Base-by-base conservation (phyloP, 176 grass and related monocot species). In the Otatea glauca region DNA sequence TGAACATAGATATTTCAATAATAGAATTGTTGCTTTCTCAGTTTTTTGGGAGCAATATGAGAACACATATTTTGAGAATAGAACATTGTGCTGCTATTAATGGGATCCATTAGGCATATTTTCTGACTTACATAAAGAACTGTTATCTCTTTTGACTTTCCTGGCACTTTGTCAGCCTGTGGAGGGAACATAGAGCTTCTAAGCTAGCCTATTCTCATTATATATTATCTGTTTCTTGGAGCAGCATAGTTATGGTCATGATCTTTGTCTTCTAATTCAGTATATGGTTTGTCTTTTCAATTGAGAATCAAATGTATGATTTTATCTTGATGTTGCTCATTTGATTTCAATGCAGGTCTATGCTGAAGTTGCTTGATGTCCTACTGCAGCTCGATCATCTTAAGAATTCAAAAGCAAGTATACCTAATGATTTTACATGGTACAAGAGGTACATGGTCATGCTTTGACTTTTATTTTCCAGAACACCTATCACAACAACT, bases 391-490 rank as follows among this genome's bases (percentile, higher is more conserved):
- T 98, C 4, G 96, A 98, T 93, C 96, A 98, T 93, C 93, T 98
- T 58, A 98, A 98, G 80, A 98, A 98, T 87, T 93, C 96, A 86
- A 98, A 98, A 92, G 93, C 96, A 83, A 98, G 96, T 88, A 95
- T 98, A 80, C 96, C 96, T 70, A 98, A 98, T 92, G 96, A 98
- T 85, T 98, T 98, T 93, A 92, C 96, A 83, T 98, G 96, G 93
- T 98, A 98, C 74, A 98, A 98, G 77, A 98, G 96, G 96, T 98
- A 95, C 41, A 80, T 75, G 60, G 5, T 49, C 55, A 85, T 42
- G 41, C 59, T 39, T 75, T 89, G 12, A 62, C 74, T 44, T 83
- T 72, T 20, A 67, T 7, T 79, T 84, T 70, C 32, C 4, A 84
- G 66, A 83, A 20, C 23, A 78, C 35, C 35, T 37, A 4, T 37